phyloP scores from a whole-genome alignment of 331 rosid species.

The Telfairia occidentalis region DNA sequence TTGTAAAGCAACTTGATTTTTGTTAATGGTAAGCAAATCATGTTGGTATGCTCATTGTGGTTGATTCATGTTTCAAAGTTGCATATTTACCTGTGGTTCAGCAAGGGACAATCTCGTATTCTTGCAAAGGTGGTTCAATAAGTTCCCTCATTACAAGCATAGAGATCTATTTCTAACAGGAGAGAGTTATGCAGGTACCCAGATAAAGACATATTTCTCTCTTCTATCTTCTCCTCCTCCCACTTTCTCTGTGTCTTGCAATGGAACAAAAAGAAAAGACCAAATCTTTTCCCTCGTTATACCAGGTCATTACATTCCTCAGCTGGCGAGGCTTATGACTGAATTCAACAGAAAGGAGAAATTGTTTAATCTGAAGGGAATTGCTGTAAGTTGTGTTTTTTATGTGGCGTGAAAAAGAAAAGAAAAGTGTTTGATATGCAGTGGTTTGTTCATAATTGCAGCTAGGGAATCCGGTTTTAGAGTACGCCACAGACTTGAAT shows the following conservation, averaged over 20 bases:
- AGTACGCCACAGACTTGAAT: constrained; percentile 70
- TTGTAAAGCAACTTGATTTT: neutral
- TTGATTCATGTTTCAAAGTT: neutral
- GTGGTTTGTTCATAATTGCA: constrained; percentile 16
- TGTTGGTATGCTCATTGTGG: neutral
- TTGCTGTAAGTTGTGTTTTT: constrained; percentile 52
- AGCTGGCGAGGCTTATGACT: constrained; percentile 77
- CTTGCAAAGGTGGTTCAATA: constrained; percentile 63
- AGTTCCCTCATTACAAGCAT: constrained; percentile 61
- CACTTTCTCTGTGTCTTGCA: neutral
- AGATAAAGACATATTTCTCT: neutral
- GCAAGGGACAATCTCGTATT: constrained; percentile 81
- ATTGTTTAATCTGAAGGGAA: constrained; percentile 62
- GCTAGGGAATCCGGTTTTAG: constrained; percentile 87
- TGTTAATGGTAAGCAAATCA: neutral
- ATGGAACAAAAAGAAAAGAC: neutral
- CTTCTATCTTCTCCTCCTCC: neutral
- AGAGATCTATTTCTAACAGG: constrained; percentile 65
- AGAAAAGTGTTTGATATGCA: neutral
- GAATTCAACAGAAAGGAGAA: constrained; percentile 36
- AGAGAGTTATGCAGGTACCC: constrained; percentile 87
- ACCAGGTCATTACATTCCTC: constrained; percentile 87
- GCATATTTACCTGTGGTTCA: constrained; percentile 11
- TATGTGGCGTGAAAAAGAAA: neutral
- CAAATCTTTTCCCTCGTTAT: neutral